Evolutionary conservation across 768 basidiomycete species (phyloP).

Genomic region (Strobilomyces echinocephalus): DNA sequence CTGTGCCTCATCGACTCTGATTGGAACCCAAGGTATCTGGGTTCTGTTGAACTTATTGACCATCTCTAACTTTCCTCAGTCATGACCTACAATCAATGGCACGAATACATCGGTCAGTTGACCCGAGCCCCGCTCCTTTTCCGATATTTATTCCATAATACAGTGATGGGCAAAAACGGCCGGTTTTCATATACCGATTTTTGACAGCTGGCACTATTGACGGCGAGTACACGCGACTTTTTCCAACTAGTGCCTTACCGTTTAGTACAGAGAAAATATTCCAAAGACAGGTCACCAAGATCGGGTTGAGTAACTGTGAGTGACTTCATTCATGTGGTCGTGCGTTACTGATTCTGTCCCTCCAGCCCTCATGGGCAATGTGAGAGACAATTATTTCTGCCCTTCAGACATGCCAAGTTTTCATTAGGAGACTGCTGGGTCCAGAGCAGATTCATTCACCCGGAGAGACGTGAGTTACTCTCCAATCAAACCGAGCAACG

Average conservation of each 20-base stretch:
- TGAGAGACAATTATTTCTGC: constrained; percentile 26
- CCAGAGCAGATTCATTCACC: constrained; percentile 82
- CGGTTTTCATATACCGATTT: constrained; percentile 86
- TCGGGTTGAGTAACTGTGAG: constrained; percentile 83
- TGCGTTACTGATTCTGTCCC: constrained; percentile 7
- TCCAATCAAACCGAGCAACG: background rate
- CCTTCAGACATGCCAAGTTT: constrained; percentile 7
- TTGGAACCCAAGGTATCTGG: constrained; percentile 83
- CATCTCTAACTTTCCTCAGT: constrained; percentile 34
- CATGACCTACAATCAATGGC: constrained; percentile 98
- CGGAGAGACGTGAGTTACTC: constrained; percentile 65
- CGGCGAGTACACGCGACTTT: constrained; percentile 40
- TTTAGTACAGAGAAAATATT: constrained; percentile 72
- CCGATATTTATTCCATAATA: constrained; percentile 8
- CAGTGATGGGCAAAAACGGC: constrained; percentile 91
- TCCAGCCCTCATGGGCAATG: constrained; percentile 69
- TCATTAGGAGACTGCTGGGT: constrained; percentile 40
- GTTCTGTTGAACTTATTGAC: background rate
- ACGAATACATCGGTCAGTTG: constrained; percentile 77
- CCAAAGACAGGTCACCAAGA: constrained; percentile 91
- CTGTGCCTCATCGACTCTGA: constrained; percentile 85
- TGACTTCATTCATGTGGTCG: constrained; percentile 13
- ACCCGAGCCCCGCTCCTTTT: background rate
- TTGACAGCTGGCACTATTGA: constrained; percentile 88
- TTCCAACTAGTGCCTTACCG: background rate